Conservation (phyloP, 345 rosid genomes). For the Hirschfeldia incana region DNA sequence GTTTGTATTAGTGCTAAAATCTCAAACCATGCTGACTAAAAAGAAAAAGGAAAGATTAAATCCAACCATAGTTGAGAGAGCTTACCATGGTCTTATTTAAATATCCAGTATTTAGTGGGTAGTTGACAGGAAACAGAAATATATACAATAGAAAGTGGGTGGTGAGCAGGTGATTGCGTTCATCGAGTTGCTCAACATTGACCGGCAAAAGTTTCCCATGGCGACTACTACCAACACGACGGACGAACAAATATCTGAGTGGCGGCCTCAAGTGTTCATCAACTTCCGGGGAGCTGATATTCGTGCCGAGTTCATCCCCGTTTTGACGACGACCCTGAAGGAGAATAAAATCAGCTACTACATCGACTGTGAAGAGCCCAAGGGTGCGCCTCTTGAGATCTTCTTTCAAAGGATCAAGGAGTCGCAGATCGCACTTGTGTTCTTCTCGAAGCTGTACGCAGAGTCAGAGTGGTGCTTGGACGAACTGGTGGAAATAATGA, state of each 20-base stretch:
- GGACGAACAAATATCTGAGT: neutral
- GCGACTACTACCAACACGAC: neutral
- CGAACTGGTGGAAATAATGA: neutral
- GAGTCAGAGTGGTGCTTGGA: constrained; percentile 8
- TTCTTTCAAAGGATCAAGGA: neutral
- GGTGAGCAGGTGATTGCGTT: neutral
- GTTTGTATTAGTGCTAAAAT: no score
- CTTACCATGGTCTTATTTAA: neutral
- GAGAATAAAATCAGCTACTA: neutral
- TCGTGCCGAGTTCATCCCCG: neutral
- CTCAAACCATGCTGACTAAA: neutral
- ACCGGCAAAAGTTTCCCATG: neutral
- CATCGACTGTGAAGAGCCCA: neutral
- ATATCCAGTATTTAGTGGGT: neutral
- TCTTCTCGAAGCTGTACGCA: neutral
- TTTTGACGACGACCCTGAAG: neutral
- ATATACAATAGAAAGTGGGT: neutral
- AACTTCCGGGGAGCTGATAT: neutral
- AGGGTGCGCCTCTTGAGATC: neutral
- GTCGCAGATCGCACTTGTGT: neutral
- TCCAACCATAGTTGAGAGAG: neutral
- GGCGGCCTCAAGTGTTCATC: constrained; percentile 15
- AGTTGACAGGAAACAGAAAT: neutral
- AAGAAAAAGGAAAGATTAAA: neutral
- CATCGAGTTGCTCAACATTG: neutral